Base-by-base conservation (phyloP, 495 filamentous ascomycete species). In the Hypoxylon perforatum region DNA sequence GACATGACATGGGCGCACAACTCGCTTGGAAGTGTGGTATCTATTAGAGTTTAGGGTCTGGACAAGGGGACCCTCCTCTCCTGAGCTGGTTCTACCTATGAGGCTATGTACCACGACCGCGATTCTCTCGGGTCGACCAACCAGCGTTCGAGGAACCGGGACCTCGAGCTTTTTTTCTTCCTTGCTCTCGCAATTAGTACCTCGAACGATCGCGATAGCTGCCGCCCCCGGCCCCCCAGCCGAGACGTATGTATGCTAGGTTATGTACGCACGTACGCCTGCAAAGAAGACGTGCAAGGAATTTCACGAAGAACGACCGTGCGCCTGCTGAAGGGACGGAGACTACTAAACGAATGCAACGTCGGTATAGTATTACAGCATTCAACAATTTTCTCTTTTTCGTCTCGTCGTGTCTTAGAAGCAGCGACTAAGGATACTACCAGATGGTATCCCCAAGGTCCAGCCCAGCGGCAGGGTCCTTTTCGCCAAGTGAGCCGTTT, bases 311-410 rank as follows among this genome's bases (percentile, higher is more conserved):
- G 42, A 54, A 50, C n/a, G 46, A 33, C 56, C 55, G 45, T 60
- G 65, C 65, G 44, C 55, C 38, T 25, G 47, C n/a, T n/a, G n/a
- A 7, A 25, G 45, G 58, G 35, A 9, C 8, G 28, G 38, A 48
- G 49, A 47, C 44, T 46, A 65, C 39, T 69, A 69, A 54, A 65
- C 61, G 66, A 69, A 47, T 69, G 61, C 19, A 69, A 69, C 66
- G 52, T 65, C 66, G 61, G 61, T 39, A 64, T 69, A 49, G 48
- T 50, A 46, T 19, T 28, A 33, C 30, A 17, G 10, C 25, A 50
- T 50, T 25, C 5, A 30, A 25, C 45, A 25, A 12, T 21, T 48
- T 17, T 48, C 9, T 17, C 3, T 48, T 48, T 15, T 48, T 17
- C 9, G 2, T 23, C 18, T 46, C 23, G 3, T 46, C 41, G 22